A percentile compares a stretch with the other conserved stretches of the same genome.
Conservation (phyloP, 1,139 yeast species). For the Meyerozyma sp. region DNA sequence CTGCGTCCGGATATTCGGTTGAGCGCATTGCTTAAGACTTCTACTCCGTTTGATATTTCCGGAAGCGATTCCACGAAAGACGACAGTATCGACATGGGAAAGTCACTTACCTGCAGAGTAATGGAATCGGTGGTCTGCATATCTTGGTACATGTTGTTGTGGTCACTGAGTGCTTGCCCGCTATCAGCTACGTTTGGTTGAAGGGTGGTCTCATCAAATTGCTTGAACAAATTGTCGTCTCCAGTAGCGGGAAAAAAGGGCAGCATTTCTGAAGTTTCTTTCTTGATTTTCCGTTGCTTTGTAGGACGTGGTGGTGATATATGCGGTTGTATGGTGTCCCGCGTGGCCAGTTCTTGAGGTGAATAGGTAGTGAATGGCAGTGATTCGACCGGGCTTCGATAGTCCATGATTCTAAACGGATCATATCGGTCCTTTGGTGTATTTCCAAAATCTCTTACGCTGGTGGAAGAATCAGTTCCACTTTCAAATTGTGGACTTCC, state of each 20-base stretch:
- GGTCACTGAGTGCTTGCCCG: neutral
- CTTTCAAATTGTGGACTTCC: neutral
- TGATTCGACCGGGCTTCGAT: neutral
- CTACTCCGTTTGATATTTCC: slow-evolving; percentile 21
- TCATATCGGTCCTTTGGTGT: neutral
- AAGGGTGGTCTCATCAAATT: neutral
- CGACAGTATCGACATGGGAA: neutral
- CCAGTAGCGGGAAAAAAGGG: neutral
- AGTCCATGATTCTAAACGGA: neutral
- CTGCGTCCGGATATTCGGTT: slow-evolving; percentile 25
- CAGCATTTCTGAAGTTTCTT: neutral
- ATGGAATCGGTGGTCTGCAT: neutral
- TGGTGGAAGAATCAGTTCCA: neutral
- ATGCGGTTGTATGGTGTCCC: neutral
- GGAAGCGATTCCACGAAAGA: slow-evolving; percentile 8
- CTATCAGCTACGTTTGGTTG: neutral
- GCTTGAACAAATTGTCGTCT: neutral
- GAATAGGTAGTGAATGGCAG: neutral
- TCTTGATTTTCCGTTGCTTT: neutral
- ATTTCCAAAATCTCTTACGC: neutral
- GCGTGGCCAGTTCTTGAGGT: slow-evolving; percentile 1
- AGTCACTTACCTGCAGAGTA: neutral
- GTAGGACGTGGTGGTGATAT: neutral
- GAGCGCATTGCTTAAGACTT: slow-evolving; percentile 22
- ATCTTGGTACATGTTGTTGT: neutral